A percentile compares a stretch with the other conserved stretches of the same genome.
These are phyloP conservation scores for Calonectria leucothoes DNA, from an alignment of 2,329 filamentous ascomycete species.

Conservation along the genomic window DNA sequence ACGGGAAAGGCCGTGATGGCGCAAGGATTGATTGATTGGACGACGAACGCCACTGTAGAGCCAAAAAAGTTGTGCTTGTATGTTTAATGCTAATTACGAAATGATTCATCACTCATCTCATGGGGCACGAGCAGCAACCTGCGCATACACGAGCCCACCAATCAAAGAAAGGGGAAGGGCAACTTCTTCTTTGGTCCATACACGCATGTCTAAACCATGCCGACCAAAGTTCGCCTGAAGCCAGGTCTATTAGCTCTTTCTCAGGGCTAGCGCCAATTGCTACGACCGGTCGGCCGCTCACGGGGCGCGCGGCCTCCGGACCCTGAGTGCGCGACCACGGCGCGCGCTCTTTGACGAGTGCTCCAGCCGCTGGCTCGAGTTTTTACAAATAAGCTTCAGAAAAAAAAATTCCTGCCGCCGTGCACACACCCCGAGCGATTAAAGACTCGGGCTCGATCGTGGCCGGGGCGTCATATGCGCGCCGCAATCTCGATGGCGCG, in stretches of 20 bases:
- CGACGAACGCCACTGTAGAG: not conserved
- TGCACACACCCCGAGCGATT: not conserved
- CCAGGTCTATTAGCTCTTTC: not conserved
- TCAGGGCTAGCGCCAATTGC: not conserved
- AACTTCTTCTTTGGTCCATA: not conserved
- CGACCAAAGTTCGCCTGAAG: not conserved
- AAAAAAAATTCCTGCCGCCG: too few species aligned
- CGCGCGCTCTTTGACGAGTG: not conserved
- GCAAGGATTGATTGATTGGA: not conserved
- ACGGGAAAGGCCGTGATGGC: not conserved
- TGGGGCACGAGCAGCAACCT: not conserved
- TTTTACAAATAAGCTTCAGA: not conserved
- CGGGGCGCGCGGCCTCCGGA: slow-evolving; percentile 1
- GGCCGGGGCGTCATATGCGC: too few species aligned
- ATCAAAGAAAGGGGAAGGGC: not conserved
- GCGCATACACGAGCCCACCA: not conserved
- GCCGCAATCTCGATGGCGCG: not conserved
- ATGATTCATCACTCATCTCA: not conserved
- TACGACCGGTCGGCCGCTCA: too few species aligned
- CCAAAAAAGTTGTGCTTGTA: not conserved
- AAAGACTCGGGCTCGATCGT: not conserved
- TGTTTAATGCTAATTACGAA: not conserved
- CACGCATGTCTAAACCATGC: not conserved
- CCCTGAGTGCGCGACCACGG: not conserved
- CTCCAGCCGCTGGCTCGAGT: not conserved